Percentiles rank a stretch among this genome's conserved stretches.
These are phyloP conservation scores for Hyaloscypha bicolor DNA, from an alignment of 495 filamentous ascomycete species.

Conservation along the genomic window DNA sequence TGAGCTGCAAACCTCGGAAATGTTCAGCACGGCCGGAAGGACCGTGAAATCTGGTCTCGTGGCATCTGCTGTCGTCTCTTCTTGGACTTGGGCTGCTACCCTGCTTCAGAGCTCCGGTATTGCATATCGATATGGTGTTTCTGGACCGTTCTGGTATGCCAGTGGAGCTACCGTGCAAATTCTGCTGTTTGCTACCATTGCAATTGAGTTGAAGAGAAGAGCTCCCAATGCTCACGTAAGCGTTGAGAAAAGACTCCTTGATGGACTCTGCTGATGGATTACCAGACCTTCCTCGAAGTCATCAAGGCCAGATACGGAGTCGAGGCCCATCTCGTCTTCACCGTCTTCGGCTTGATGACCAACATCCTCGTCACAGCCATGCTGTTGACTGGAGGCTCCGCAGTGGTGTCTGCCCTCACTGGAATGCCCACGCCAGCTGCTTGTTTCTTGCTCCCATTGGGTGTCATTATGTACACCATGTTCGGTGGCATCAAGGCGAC, in stretches of 20 bases:
- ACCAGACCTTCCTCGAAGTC: slow-evolving; percentile 76
- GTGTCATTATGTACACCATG: slow-evolving; percentile 78
- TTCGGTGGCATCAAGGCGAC: slow-evolving; percentile 74
- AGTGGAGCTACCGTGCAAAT: slow-evolving; percentile 72
- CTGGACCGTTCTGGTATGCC: slow-evolving; percentile 90
- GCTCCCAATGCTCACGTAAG: slow-evolving; percentile 75
- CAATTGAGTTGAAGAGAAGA: slow-evolving; percentile 84
- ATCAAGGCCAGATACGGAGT: slow-evolving; percentile 55
- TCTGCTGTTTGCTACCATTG: slow-evolving; percentile 88
- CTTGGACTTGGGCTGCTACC: slow-evolving; percentile 93
- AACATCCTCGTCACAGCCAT: slow-evolving; percentile 90
- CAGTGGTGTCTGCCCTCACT: slow-evolving; percentile 81
- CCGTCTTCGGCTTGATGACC: slow-evolving; percentile 79
- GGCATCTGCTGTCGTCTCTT: slow-evolving; percentile 92
- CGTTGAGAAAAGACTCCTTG: not conserved
- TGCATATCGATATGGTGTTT: slow-evolving; percentile 90
- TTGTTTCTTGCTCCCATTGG: slow-evolving; percentile 86
- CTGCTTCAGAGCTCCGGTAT: slow-evolving; percentile 83
- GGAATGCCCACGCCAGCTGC: slow-evolving; percentile 84
- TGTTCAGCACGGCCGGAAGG: slow-evolving; percentile 93
- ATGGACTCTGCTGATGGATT: not conserved
- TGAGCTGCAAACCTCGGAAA: slow-evolving; percentile 94
- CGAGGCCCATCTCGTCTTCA: slow-evolving; percentile 55
- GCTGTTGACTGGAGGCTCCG: slow-evolving; percentile 88
- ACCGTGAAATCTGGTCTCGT: slow-evolving; percentile 95